Conservation (phyloP, 2,329 filamentous ascomycete species). For the Fusarium metavorans region DNA sequence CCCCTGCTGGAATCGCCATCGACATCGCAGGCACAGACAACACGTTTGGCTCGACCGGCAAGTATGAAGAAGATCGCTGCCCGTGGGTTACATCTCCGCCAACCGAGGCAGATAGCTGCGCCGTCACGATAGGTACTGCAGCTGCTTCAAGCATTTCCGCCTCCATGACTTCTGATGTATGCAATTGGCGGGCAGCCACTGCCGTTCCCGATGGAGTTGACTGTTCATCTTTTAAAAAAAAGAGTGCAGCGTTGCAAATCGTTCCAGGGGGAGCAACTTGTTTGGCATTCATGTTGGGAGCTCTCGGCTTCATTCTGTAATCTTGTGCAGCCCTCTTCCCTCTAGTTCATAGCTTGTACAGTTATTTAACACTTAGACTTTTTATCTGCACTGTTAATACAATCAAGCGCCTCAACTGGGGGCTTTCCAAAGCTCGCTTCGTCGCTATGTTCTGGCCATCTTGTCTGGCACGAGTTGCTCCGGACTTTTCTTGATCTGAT, state of each 20-base stretch:
- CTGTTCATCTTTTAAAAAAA: background rate
- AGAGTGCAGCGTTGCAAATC: background rate
- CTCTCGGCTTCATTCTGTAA: background rate
- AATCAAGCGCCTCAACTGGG: too few species aligned
- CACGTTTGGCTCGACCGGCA: fast-evolving
- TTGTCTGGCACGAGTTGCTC: too few species aligned
- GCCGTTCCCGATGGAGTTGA: background rate
- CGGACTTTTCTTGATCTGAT: too few species aligned
- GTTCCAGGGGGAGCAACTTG: background rate
- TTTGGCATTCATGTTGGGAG: background rate
- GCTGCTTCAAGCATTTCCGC: background rate
- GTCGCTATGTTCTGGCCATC: too few species aligned
- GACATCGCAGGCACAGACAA: background rate
- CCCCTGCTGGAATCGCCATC: background rate
- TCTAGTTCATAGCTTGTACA: too few species aligned
- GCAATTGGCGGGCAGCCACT: background rate
- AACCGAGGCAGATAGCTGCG: background rate
- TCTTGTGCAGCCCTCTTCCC: background rate
- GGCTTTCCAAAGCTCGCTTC: too few species aligned
- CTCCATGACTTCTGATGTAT: background rate
- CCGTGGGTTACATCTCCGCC: background rate
- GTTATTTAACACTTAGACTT: too few species aligned
- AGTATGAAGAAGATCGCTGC: background rate
- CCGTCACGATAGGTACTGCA: background rate
- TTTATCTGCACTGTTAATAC: too few species aligned